Conservation (phyloP, 148 eudicot genomes). For the Bassia scoparia region DNA sequence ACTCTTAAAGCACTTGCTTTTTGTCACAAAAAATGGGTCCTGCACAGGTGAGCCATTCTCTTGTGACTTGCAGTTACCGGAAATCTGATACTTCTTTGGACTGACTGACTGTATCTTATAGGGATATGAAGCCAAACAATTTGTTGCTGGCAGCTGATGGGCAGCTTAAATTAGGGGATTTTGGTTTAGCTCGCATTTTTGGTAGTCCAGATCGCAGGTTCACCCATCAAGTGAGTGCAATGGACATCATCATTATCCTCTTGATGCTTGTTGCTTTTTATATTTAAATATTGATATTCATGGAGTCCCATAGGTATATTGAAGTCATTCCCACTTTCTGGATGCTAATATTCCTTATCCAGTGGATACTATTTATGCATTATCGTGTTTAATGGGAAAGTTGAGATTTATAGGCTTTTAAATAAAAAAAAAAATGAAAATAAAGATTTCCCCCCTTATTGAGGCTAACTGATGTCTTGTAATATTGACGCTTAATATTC, state of each 20-base stretch:
- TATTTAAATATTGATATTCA: neutral
- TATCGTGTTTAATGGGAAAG: neutral
- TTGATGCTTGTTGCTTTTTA: neutral
- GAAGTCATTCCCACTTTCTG: neutral
- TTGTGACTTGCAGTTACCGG: neutral
- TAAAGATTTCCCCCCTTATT: too few species aligned
- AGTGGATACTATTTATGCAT: neutral
- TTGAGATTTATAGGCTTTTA: too few species aligned
- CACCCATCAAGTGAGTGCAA: conserved; percentile 77
- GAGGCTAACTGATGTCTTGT: neutral
- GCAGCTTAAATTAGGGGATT: conserved; percentile 90
- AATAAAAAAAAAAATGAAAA: too few species aligned
- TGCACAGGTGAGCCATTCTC: conserved; percentile 63
- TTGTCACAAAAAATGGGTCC: conserved; percentile 96
- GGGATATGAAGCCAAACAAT: conserved; percentile 99
- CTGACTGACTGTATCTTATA: conserved; percentile 27
- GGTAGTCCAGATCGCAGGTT: conserved; percentile 94
- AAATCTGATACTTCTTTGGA: conserved; percentile 3
- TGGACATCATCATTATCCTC: neutral
- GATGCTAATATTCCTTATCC: neutral
- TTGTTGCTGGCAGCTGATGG: conserved; percentile 80
- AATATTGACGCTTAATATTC: neutral
- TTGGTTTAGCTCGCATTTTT: conserved; percentile 94
- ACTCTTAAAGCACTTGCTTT: conserved; percentile 82
- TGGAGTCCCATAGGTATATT: neutral